Conservation (phyloP, 768 basidiomycete species). For the Termitomyces sp. region DNA sequence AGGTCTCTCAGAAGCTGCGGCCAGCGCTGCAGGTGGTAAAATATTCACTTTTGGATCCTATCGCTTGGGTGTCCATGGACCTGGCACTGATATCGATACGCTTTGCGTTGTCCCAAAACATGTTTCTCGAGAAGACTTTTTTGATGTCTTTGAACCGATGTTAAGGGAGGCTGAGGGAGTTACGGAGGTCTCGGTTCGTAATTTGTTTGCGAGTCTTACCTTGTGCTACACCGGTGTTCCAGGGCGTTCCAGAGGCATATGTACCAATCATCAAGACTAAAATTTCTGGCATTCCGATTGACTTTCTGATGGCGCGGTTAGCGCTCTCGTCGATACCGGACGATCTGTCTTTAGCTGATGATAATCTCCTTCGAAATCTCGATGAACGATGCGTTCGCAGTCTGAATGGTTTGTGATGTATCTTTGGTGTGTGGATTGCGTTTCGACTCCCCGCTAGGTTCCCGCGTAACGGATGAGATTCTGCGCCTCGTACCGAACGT, state of each 20-base stretch:
- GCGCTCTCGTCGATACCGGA: slow-evolving; percentile 87
- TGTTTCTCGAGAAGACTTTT: slow-evolving; percentile 94
- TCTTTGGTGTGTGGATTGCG: not conserved
- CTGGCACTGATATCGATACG: slow-evolving; percentile 97
- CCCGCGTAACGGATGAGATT: slow-evolving; percentile 94
- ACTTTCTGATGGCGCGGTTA: slow-evolving; percentile 90
- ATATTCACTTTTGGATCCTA: slow-evolving; percentile 99
- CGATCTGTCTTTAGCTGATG: slow-evolving; percentile 84
- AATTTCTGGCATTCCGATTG: slow-evolving; percentile 87
- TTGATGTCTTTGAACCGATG: slow-evolving; percentile 87
- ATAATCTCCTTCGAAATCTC: slow-evolving; percentile 85
- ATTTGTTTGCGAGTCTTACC: not conserved
- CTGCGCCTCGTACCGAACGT: slow-evolving; percentile 92
- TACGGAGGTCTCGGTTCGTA: slow-evolving; percentile 82
- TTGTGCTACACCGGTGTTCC: slow-evolving; percentile 4
- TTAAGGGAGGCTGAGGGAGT: slow-evolving; percentile 77
- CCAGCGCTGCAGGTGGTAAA: slow-evolving; percentile 90
- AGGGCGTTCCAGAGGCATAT: slow-evolving; percentile 96
- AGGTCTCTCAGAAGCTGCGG: slow-evolving; percentile 85
- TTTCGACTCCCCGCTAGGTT: slow-evolving; percentile 46
- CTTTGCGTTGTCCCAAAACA: slow-evolving; percentile 96
- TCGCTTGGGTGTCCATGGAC: slow-evolving; percentile 95
- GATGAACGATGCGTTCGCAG: slow-evolving; percentile 95
- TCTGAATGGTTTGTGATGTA: slow-evolving; percentile 62
- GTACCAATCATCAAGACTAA: slow-evolving; percentile 93